These are phyloP conservation scores for Russula earlei DNA, from an alignment of 768 basidiomycete species.

Conservation along the genomic window DNA sequence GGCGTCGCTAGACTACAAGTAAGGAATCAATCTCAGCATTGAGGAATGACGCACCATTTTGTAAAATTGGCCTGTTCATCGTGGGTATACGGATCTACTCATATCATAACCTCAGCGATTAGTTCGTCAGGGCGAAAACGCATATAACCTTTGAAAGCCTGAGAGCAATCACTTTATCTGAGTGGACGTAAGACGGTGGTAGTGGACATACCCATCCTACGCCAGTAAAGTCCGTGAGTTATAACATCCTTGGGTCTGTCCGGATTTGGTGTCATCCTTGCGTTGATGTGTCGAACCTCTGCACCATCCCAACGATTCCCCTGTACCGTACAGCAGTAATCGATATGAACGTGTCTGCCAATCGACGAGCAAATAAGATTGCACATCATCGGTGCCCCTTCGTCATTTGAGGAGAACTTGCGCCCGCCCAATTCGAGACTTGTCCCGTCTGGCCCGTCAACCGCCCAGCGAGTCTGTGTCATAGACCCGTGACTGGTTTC, in stretches of 20 bases:
- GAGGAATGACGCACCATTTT: conserved; percentile 36
- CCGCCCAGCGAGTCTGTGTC: conserved; percentile 47
- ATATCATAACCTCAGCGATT: not conserved
- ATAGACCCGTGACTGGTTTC: conserved; percentile 58
- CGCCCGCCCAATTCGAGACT: conserved; percentile 45
- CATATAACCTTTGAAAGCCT: conserved; percentile 46
- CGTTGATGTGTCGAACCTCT: conserved; percentile 38
- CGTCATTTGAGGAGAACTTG: conserved; percentile 43
- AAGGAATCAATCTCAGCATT: not conserved
- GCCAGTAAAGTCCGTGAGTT: conserved; percentile 49
- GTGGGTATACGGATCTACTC: conserved; percentile 47
- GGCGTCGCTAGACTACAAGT: conserved; percentile 31
- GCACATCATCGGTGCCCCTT: conserved; percentile 57
- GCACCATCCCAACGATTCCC: conserved; percentile 31
- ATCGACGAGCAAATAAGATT: conserved; percentile 44
- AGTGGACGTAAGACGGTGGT: conserved; percentile 4
- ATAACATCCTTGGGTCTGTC: conserved; percentile 42
- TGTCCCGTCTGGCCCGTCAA: conserved; percentile 45
- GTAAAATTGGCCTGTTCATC: conserved; percentile 45
- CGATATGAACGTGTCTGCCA: conserved; percentile 52
- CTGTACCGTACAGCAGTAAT: conserved; percentile 39
- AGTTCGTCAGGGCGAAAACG: not conserved
- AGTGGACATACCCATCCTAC: conserved; percentile 38
- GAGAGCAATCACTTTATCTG: not conserved
- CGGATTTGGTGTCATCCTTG: conserved; percentile 37